Conservation (phyloP, 176 grass and related monocot genomes). For the Tillandsia leiboldiana region DNA sequence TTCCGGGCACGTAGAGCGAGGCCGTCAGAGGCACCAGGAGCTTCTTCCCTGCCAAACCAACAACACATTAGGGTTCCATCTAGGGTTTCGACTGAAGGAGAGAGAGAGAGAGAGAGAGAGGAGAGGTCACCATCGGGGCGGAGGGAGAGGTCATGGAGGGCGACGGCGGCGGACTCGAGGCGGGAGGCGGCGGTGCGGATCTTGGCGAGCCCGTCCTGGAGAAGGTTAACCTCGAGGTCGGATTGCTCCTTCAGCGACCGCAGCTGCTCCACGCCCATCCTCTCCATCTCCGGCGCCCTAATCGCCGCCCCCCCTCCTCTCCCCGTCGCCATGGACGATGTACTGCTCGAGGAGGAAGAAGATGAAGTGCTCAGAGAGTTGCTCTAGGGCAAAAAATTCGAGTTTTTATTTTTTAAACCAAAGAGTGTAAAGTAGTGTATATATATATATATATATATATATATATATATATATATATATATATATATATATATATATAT, state of each 20-base stretch:
- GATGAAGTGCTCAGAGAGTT: constrained; percentile 25
- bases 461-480: no score
- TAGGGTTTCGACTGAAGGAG: neutral
- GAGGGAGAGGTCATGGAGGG: constrained; percentile 75
- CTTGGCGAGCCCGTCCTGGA: constrained; percentile 91
- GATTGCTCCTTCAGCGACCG: constrained; percentile 82
- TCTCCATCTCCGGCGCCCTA: constrained; percentile 42
- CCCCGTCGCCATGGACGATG: constrained; percentile 31
- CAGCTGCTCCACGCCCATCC: constrained; percentile 79
- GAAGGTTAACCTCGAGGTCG: constrained; percentile 86
- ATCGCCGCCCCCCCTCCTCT: constrained; percentile 21
- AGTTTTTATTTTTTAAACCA: neutral
- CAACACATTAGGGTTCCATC: neutral
- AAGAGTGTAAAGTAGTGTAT: neutral
- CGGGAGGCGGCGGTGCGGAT: constrained; percentile 65
- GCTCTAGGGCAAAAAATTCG: constrained; percentile 1
- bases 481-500: neutral
- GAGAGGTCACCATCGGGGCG: constrained; percentile 46
- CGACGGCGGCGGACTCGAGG: constrained; percentile 59
- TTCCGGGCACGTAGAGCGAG: constrained; percentile 85
- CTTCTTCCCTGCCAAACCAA: constrained; percentile 60
- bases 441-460: neutral
- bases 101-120: neutral
- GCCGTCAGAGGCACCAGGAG: constrained; percentile 88
- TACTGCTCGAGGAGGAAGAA: constrained; percentile 15